Evolutionary conservation across 768 basidiomycete species (phyloP), one percentile per base, ranked within the genome.

Genomic region (Hemileccinum impolitum): DNA sequence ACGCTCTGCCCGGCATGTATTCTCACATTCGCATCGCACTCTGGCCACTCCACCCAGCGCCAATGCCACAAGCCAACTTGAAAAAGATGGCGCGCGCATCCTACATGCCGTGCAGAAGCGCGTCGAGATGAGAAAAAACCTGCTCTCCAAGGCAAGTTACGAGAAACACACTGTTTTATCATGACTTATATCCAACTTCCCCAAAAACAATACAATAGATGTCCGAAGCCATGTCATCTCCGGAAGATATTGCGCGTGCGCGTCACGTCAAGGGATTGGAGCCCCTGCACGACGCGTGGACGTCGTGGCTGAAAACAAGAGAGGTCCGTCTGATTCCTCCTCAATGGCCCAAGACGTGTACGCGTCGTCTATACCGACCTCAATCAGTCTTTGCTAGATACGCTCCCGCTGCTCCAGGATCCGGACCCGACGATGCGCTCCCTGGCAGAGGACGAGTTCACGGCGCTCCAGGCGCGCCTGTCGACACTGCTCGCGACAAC

Each of bases 391-490:
- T 70, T 90, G 28, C 67, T 78, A 56, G 87, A 87, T 56, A 83
- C 84, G 0, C 61, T 70, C 3, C 63, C 75, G 0, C 77, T 92
- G 1, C 77, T 92, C 3, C 61, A 72, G 31, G 94, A 95, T 58
- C 70, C 84, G 0, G 94, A 95, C 59, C 76, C 82, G 2, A 70
- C 77, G 3, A 85, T 97, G 77, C 85, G 85, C 6, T 64, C 78
- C 8, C 74, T 96, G 48, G 92, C 91, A 0, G 58, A 67, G 1
- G 84, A 87, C 31, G 92, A 94, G 58, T 77, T 83, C 51, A 61
- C 63, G 4, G 46, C 68, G 4, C 77, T 90, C 40, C 63, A 70
- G 2, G 48, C 59, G 17, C 63, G 57, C 41, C 58, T 64, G 25
- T 68, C 57, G 43, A 42, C 23, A 5, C 55, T 65, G 45, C 59